Evolutionary conservation across 305 asterid species (phyloP), one percentile per base, ranked within the genome.

Genomic region (Fraxinus ornus): DNA sequence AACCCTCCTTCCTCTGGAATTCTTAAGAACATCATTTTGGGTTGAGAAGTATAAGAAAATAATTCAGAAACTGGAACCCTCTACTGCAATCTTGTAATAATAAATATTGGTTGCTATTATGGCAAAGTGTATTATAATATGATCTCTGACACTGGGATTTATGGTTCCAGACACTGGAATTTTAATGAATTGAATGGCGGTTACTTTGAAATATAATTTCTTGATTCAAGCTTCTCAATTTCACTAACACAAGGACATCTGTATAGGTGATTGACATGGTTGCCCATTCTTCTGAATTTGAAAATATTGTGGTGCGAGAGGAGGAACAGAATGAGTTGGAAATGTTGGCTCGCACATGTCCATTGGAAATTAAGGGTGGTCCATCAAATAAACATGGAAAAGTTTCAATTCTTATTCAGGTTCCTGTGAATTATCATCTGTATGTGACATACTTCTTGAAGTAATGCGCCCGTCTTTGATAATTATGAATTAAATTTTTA

Each of bases 311-410:
- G 86, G 93, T 96, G 78, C 96, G 98, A 37, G 98, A 96, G 68
- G 99, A 96, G 89, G 98, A 96, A 85, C 98, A 94, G 89, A 91
- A 87, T 90, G 99, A 96, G 89, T 91, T 96, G 81, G 99, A 94
- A 87, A 85, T 39, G 73, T 91, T 93, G 91, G 91, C 94, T 80
- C 97, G 97, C 81, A 74, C 86, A 72, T 96, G 98, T 81, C 97
- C 97, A 60, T 83, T 92, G 79, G 99, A 96, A 92, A 84, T 92
- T 88, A 94, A 93, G 90, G 98, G 99, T 79, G 99, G 99, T 76
- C 97, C 98, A 49, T 91, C 99, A 79, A 91, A 86, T 87, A 94
- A 96, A 88, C 92, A 93, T 85, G 99, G 99, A 85, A 96, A 96
- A 91, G 93, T 93, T 86, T 94, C 98, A 13, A 92, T 94, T 81